A percentile compares a stretch with the other conserved stretches of the same genome.
phyloP scores from a whole-genome alignment of 2,329 filamentous ascomycete genomes.

The Xylaria sp. region DNA sequence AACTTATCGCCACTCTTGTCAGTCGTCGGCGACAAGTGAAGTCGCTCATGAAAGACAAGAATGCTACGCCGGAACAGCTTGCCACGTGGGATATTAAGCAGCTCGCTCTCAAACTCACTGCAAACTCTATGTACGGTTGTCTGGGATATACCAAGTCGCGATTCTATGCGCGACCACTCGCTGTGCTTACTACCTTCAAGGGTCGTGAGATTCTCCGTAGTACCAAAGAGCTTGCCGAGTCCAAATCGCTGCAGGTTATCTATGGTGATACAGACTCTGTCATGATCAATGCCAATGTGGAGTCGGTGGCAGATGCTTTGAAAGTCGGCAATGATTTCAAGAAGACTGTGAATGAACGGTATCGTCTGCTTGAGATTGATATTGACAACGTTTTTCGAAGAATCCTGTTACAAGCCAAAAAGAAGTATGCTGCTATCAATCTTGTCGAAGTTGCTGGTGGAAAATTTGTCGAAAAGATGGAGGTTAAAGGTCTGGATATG shows the following conservation, averaged over 20 bases:
- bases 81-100: constrained; percentile 99
- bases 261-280: constrained; percentile 99
- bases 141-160: constrained; percentile 96
- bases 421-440: constrained; percentile 98
- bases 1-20: constrained; percentile 91
- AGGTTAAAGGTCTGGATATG: constrained; percentile 99
- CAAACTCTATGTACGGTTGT: constrained; percentile 99
- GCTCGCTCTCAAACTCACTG: constrained; percentile 93
- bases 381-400: constrained; percentile 97
- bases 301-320: constrained; percentile 89
- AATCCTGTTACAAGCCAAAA: constrained; percentile 94
- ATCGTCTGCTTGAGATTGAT: constrained; percentile 93
- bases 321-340: constrained; percentile 97
- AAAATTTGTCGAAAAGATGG: constrained; percentile 92
- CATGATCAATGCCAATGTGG: constrained; percentile 99
- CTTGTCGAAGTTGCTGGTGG: constrained; percentile 84
- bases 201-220: constrained; percentile 96
- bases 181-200: constrained; percentile 96
- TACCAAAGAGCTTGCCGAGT: constrained; percentile 95
- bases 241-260: constrained; percentile 90
- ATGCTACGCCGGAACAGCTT: constrained; percentile 84
- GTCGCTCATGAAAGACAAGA: constrained; percentile 94
- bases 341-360: constrained; percentile 91
- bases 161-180: constrained; percentile 94
- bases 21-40: constrained; percentile 91